Conservation (phyloP, 2,329 filamentous ascomycete genomes). For the Ramularia endophylla region DNA sequence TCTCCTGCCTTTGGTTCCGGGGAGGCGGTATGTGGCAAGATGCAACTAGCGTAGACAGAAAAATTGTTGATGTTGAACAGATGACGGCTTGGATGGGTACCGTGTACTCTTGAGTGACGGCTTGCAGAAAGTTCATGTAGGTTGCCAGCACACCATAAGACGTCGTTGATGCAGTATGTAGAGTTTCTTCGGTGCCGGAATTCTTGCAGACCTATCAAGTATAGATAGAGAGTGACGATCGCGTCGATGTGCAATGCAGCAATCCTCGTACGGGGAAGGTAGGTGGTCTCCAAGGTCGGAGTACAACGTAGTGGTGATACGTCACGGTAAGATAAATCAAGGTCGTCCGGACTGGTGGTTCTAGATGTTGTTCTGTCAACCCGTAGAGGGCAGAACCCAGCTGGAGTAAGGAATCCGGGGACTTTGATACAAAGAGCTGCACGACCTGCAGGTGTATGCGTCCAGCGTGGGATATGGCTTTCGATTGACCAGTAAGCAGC, state of each 20-base stretch:
- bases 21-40: too few relatives aligned
- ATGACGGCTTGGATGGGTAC: too few relatives aligned
- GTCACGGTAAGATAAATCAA: slow-evolving; percentile 10
- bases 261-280: too few relatives aligned
- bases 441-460: slow-evolving; percentile 2
- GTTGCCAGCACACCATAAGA: too few relatives aligned
- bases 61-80: background rate
- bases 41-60: too few relatives aligned
- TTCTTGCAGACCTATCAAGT: too few relatives aligned
- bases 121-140: too few relatives aligned
- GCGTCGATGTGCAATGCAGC: slow-evolving; percentile 2
- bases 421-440: slow-evolving; percentile 3
- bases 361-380: slow-evolving; percentile 7
- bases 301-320: slow-evolving; percentile 9
- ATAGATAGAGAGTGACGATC: background rate
- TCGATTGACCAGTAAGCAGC: slow-evolving; percentile 12
- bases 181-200: too few relatives aligned
- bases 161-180: too few relatives aligned
- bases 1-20: too few relatives aligned
- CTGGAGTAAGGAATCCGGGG: slow-evolving; percentile 8
- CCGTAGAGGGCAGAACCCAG: background rate
- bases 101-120: too few relatives aligned
- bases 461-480: slow-evolving; percentile 16
- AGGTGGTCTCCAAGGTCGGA: slow-evolving; percentile 1
- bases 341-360: slow-evolving; percentile 7